phyloP scores from a whole-genome alignment of 495 filamentous ascomycete species.

The Penicillium paradoxum region DNA sequence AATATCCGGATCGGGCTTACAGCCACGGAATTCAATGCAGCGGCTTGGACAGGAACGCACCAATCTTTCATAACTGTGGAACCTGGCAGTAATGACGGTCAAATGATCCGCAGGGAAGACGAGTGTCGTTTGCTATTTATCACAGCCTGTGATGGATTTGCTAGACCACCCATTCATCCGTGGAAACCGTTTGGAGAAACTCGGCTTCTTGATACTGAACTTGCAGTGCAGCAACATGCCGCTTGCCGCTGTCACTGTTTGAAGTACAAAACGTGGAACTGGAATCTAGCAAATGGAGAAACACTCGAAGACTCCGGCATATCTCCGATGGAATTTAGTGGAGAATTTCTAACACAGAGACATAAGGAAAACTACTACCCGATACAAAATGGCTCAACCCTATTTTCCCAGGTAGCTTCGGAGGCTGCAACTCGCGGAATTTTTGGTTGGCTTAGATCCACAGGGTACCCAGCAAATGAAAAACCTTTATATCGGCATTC shows the following conservation, averaged over 20 bases:
- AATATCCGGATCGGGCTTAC: constrained; percentile 16
- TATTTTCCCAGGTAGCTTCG: constrained; percentile 8
- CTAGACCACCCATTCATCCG: constrained; percentile 15
- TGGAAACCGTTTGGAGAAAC: constrained; percentile 29
- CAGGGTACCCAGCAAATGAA: constrained; percentile 16
- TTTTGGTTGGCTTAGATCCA: constrained; percentile 16
- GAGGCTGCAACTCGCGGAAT: constrained; percentile 18
- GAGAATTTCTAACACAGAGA: neutral
- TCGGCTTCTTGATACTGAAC: constrained; percentile 20
- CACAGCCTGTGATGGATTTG: constrained; percentile 17
- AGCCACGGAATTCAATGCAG: constrained; percentile 18
- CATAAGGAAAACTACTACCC: neutral
- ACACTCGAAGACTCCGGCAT: neutral
- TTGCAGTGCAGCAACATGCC: constrained; percentile 22
- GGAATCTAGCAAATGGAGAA: constrained; percentile 15
- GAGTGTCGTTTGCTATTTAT: constrained; percentile 28
- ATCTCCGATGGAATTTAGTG: no score
- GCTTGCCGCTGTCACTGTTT: constrained; percentile 21
- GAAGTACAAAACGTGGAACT: constrained; percentile 24
- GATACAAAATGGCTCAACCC: neutral
- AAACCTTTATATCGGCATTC: constrained; percentile 28
- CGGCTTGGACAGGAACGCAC: constrained; percentile 20
- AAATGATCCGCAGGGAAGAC: constrained; percentile 21
- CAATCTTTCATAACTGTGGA: constrained; percentile 22
- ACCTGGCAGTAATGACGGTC: constrained; percentile 2